Conservation (phyloP, 2,329 filamentous ascomycete species). For the Monilinia fructigena region DNA sequence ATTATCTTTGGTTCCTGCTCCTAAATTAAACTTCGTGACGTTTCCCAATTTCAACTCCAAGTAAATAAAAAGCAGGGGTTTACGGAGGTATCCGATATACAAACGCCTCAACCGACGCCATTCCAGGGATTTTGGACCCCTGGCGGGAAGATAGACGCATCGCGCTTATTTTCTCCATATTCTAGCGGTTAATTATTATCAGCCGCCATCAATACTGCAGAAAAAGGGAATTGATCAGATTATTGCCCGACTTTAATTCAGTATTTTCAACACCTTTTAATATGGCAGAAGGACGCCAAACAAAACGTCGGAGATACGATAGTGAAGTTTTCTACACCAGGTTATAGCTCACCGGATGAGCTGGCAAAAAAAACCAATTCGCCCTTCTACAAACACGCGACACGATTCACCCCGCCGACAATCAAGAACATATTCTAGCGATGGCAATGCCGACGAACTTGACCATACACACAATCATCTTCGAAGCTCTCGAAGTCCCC, state of each 20-base stretch:
- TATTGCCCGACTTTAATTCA: conserved; percentile 35
- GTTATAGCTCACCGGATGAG: conserved; percentile 50
- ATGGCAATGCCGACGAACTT: conserved; percentile 36
- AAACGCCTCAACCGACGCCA: neutral
- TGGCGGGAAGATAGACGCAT: neutral
- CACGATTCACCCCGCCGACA: conserved; percentile 31
- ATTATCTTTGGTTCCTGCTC: conserved; percentile 1
- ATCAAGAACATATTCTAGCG: conserved; percentile 32
- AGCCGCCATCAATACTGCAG: conserved; percentile 12
- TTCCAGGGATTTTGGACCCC: neutral
- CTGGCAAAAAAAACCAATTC: conserved; percentile 36
- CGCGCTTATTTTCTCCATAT: neutral
- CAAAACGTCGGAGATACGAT: conserved; percentile 39
- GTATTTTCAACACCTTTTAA: conserved; percentile 26
- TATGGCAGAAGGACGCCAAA: conserved; percentile 29
- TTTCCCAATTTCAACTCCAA: neutral
- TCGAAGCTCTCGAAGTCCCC: conserved; percentile 16
- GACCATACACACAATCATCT: conserved; percentile 35
- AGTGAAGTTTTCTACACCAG: conserved; percentile 44
- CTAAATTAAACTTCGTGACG: conserved; percentile 8
- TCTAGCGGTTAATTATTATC: neutral
- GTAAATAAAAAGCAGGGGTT: neutral
- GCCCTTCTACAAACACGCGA: conserved; percentile 36
- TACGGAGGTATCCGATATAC: neutral
- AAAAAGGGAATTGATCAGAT: conserved; percentile 11